Percentiles rank a stretch among this genome's conserved stretches.
Conservation (phyloP, 306 rosid species). For the Notholithocarpus densiflorus region DNA sequence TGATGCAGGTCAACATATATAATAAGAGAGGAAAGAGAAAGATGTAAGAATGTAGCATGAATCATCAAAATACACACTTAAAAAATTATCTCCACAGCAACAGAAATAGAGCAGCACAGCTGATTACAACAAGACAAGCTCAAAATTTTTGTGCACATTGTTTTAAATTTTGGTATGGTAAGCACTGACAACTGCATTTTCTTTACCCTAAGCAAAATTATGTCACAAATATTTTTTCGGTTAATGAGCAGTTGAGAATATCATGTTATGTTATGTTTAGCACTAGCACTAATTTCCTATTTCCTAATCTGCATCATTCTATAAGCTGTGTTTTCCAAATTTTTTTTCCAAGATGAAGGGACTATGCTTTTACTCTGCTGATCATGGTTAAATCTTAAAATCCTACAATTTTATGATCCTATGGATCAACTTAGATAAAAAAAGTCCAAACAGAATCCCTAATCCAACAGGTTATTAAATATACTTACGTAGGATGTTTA, state of each 20-base stretch:
- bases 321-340: neutral
- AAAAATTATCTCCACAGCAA: neutral
- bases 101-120: neutral
- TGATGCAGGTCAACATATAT: slow-evolving; percentile 82
- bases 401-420: too few relatives aligned
- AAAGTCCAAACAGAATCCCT: too few relatives aligned
- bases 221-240: neutral
- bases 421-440: too few relatives aligned
- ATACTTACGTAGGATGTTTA: too few relatives aligned
- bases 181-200: neutral
- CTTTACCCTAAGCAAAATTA: neutral
- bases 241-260: neutral
- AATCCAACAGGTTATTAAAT: too few relatives aligned
- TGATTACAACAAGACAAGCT: neutral
- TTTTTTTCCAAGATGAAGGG: too few relatives aligned
- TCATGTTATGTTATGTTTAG: neutral
- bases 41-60: slow-evolving; percentile 23
- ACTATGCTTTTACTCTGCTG: too few relatives aligned
- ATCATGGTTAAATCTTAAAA: too few relatives aligned
- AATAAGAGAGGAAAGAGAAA: slow-evolving; percentile 18
- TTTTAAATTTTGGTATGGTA: neutral
- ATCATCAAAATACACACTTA: neutral
- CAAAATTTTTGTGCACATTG: neutral
- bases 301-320: neutral
- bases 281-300: neutral